phyloP scores from a whole-genome alignment of 2,329 filamentous ascomycete genomes.

The Ophiocordyceps camponoti-leonardi region DNA sequence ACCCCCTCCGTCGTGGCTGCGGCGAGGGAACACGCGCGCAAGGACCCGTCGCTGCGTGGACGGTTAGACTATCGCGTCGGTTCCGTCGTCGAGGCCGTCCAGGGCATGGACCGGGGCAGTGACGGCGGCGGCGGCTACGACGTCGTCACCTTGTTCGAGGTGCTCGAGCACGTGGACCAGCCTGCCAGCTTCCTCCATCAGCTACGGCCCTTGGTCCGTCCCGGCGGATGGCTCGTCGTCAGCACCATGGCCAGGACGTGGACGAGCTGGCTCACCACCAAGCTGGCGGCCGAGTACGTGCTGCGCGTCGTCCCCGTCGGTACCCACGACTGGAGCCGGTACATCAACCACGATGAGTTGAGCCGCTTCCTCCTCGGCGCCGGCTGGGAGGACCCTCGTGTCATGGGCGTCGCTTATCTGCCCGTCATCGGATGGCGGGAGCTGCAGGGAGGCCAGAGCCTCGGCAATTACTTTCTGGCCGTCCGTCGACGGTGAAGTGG shows the following conservation, averaged over 20 bases:
- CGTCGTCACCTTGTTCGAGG: conserved; percentile 79
- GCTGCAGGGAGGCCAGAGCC: conserved; percentile 61
- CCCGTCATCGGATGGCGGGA: conserved; percentile 83
- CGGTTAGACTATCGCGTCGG: conserved; percentile 60
- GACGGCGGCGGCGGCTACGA: conserved; percentile 59
- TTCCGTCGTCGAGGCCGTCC: conserved; percentile 45
- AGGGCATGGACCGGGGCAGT: conserved; percentile 16
- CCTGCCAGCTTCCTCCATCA: conserved; percentile 57
- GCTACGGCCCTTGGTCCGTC: conserved; percentile 60
- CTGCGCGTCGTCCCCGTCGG: conserved; percentile 76
- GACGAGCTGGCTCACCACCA: conserved; percentile 82
- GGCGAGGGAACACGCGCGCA: conserved; percentile 56
- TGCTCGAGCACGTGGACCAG: conserved; percentile 77
- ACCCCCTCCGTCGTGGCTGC: conserved; percentile 57
- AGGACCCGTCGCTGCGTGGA: conserved; percentile 48
- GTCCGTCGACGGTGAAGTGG: conserved; percentile 29
- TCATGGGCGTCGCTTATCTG: conserved; percentile 77
- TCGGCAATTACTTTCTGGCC: conserved; percentile 94
- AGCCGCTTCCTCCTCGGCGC: conserved; percentile 33
- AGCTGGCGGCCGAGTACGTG: conserved; percentile 78
- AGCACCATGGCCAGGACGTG: conserved; percentile 86
- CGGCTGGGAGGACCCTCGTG: conserved; percentile 41
- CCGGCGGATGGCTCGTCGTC: conserved; percentile 83
- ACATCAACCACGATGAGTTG: conserved; percentile 75
- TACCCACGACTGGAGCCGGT: conserved; percentile 94